Evolutionary conservation across 2,329 filamentous ascomycete genomes (phyloP), one percentile per base, ranked within the genome.

Genomic region (Falciphora oryzae): DNA sequence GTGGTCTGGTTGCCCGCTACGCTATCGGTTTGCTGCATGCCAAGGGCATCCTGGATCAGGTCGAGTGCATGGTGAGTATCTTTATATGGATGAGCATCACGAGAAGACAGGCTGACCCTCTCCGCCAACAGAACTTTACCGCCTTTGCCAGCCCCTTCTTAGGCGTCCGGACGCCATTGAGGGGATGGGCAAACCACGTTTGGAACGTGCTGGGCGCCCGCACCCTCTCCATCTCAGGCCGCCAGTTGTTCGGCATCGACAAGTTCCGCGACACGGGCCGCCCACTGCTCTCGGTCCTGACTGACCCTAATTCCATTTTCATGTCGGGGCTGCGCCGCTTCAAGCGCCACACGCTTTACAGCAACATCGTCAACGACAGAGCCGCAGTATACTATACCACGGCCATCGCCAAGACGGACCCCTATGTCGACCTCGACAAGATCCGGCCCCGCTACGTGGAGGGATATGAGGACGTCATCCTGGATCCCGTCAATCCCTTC

Each of bases 71-170:
- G 76, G 87, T 90, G 79, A 61, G 79, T 4, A 6, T 58, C 53
- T 29, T 1, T 57, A 5, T 10, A 13, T 44, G 50, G 1, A 11
- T 22, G 10, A 25, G 22, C 7, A 25, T 25, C 44, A 53, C 2
- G 22, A n/a, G 8, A 53, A 53, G 22, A 65, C 62, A 18, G 59
- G 3, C 44, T 53, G 44, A 53, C 44, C 1, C 5, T 50, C 22
- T 10, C 18, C n/a, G 10, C 10, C 44, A 57, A 32, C 62, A 89
- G 85, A 97, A 96, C 80, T 97, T 98, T 76, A 92, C 90, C 2
- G 97, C 93, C 1, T 97, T 98, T 76, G 94, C 91, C 6, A 89
- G 90, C 38, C 94, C 91, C 29, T 91, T 93, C 76, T 81, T 93
- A 10, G 91, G 91, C n/a, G 89, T 90, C 1, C 82, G 89, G 62